phyloP scores from a whole-genome alignment of 192 early-diverging fungal genomes.

The Coemansia sp. region DNA sequence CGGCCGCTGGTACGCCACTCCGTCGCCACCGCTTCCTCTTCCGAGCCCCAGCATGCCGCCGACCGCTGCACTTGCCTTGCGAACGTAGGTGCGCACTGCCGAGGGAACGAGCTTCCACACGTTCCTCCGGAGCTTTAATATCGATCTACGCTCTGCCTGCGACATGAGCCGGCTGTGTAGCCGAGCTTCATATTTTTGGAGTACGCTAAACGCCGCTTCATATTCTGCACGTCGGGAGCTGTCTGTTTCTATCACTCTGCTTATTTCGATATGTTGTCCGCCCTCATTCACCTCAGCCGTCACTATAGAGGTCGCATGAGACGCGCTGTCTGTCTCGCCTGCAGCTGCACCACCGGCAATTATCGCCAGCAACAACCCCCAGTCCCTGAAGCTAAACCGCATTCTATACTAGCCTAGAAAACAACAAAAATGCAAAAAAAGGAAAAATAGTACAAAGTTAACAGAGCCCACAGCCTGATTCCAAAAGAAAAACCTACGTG shows the following conservation, averaged over 20 bases:
- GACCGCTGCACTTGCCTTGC: neutral
- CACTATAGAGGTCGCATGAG: neutral
- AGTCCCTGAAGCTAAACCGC: neutral
- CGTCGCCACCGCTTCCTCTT: neutral
- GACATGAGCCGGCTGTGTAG: neutral
- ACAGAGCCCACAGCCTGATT: neutral
- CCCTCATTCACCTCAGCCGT: neutral
- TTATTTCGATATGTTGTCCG: neutral
- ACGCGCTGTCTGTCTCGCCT: neutral
- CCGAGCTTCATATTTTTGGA: slow-evolving; percentile 18
- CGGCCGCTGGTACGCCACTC: neutral
- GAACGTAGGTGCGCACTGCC: slow-evolving; percentile 8
- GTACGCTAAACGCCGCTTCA: slow-evolving; percentile 9
- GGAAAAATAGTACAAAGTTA: neutral
- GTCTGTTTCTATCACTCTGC: neutral
- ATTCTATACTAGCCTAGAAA: neutral
- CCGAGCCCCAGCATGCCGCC: neutral
- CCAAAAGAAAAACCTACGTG: neutral
- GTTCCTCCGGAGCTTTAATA: slow-evolving; percentile 9
- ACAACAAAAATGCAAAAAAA: neutral
- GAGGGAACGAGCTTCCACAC: slow-evolving; percentile 15
- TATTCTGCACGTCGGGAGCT: neutral
- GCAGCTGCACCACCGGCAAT: neutral
- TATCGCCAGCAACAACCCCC: neutral
- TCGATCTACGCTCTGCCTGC: neutral